phyloP scores from a whole-genome alignment of 2,329 filamentous ascomycete genomes.

The Saccharata proteae region DNA sequence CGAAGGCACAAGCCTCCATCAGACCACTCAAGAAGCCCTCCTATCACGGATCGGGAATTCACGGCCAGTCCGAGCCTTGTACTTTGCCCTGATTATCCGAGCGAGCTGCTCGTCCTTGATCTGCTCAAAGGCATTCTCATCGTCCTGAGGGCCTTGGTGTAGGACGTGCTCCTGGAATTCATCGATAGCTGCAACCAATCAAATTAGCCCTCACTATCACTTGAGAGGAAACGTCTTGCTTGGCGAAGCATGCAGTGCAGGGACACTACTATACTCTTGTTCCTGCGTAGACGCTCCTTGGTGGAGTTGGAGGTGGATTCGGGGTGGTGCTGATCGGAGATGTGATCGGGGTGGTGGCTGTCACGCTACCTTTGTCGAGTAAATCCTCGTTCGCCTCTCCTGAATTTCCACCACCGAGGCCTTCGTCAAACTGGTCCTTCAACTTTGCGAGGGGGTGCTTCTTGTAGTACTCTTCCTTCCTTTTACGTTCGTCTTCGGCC shows the following conservation, averaged over 20 bases:
- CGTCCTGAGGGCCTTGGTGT: constrained; percentile 1
- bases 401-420: constrained; percentile 5
- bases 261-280: too few species aligned
- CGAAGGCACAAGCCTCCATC: too few species aligned
- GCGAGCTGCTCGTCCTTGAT: constrained; percentile 6
- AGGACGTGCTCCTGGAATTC: constrained; percentile 8
- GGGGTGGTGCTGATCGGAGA: too few species aligned
- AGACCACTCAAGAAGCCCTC: too few species aligned
- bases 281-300: too few species aligned
- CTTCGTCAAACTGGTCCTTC: constrained; percentile 6
- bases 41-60: constrained; percentile 8
- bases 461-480: constrained; percentile 5
- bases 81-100: constrained; percentile 3
- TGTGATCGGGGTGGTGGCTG: too few species aligned
- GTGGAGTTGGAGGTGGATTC: too few species aligned
- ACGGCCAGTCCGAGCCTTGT: constrained; percentile 6
- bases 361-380: constrained; percentile 9
- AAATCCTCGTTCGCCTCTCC: constrained; percentile 8
- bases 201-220: too few species aligned
- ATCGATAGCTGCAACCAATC: constrained; percentile 8
- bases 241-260: too few species aligned
- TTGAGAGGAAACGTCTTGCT: too few species aligned
- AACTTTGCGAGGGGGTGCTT: constrained; percentile 3
- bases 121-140: constrained; percentile 8
- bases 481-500: constrained; percentile 5